phyloP scores from a whole-genome alignment of 805 yeast species.

The Yarrowia deformans region DNA sequence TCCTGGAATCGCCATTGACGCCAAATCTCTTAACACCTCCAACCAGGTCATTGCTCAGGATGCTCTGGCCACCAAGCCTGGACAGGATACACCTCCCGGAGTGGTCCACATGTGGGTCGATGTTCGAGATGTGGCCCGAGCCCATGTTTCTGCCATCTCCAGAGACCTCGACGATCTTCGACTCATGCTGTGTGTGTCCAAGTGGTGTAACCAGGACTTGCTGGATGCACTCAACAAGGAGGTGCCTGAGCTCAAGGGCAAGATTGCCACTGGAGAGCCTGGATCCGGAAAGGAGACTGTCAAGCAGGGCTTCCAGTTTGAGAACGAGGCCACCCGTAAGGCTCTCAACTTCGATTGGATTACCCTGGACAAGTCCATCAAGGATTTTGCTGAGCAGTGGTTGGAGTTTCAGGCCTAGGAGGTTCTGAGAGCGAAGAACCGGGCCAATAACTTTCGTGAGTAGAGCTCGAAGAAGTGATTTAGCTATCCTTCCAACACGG shows the following conservation, averaged over 20 bases:
- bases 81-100: not conserved
- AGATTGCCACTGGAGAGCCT: not conserved
- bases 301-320: not conserved
- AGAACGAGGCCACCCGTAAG: constrained; percentile 8
- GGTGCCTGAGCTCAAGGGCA: constrained; percentile 6
- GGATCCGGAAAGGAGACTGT: not conserved
- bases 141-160: constrained; percentile 59
- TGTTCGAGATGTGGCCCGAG: constrained; percentile 68
- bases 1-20: constrained; percentile 44
- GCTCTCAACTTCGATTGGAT: not conserved
- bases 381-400: constrained; percentile 13
- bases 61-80: not conserved
- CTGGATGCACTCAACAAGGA: constrained; percentile 41
- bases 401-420: not conserved
- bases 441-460: no score
- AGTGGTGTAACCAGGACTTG: constrained; percentile 40
- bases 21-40: constrained; percentile 50
- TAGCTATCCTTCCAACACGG: no score
- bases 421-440: no score
- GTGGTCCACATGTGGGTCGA: constrained; percentile 52
- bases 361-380: not conserved
- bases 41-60: constrained; percentile 25
- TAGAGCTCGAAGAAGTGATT: no score
- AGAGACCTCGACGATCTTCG: constrained; percentile 45
- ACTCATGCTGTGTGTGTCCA: constrained; percentile 43